Evolutionary conservation across 2,329 filamentous ascomycete species (phyloP), one percentile per base, ranked within the genome.

Genomic region (Aspergillus tamarii): DNA sequence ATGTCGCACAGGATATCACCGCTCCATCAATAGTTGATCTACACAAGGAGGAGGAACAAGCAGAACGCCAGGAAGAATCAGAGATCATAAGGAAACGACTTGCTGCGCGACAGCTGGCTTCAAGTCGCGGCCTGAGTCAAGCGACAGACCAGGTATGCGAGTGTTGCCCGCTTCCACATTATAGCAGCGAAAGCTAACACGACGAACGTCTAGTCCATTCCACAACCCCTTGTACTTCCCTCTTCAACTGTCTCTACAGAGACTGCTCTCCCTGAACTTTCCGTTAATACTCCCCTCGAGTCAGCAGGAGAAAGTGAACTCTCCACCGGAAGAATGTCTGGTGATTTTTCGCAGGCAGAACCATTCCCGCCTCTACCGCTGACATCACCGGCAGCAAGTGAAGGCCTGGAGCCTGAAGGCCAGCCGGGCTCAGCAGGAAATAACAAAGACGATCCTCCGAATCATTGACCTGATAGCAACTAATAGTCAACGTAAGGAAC

Each of bases 1-100:
- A 75, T 23, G 52, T 73, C 59, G 67, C 76, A 57, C 71, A 76
- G 12, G 74, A 70, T 21, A 63, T 72, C 23, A 72, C 78, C 46
- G 76, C 81, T 2, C 80, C 84, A 0, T 84, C 85, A 2, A 77
- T 89, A 52, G 79, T 77, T 6, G 85, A 88, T 60, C 72, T 89
- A 14, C 83, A 84, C 69, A 80, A 79, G 39, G 86, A 90, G 75
- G 88, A 90, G 72, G 84, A 86, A 26, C 78, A 77, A 34, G 74
- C 84, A 0, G 82, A 80, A 55, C 69, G 77, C 39, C 79, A 88
- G 70, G 87, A 90, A 72, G 88, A 90, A 71, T 75, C 76, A 4
- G 81, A 83, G 43, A 77, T 89, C 30, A 77, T 83, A 61, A 78
- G 81, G 56, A 87, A 83, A 69, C 79, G 88, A 41, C 77, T 82